A percentile compares a stretch with the other conserved stretches of the same genome.
phyloP scores from a whole-genome alignment of 2,329 filamentous ascomycete genomes.

The Fusarium bactridioides region DNA sequence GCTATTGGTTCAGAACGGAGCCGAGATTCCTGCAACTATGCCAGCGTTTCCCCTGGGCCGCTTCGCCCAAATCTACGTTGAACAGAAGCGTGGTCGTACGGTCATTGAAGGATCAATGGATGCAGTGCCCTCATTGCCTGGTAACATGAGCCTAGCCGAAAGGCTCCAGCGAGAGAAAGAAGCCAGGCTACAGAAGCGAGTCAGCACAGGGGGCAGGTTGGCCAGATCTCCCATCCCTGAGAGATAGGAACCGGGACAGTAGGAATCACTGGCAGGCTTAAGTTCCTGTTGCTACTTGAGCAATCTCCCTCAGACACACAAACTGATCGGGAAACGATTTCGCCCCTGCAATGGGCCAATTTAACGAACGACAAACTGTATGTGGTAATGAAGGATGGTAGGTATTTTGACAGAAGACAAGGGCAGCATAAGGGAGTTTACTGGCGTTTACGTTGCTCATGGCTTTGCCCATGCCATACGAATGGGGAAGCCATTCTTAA shows the following conservation, averaged over 20 bases:
- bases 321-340: constrained; percentile 29
- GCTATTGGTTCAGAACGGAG: constrained; percentile 90
- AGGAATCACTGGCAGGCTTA: constrained; percentile 50
- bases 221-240: constrained; percentile 71
- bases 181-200: constrained; percentile 76
- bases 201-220: constrained; percentile 78
- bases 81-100: constrained; percentile 70
- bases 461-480: constrained; percentile 14
- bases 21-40: constrained; percentile 78
- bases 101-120: constrained; percentile 59
- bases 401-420: constrained; percentile 35
- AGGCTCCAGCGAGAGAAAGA: constrained; percentile 70
- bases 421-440: constrained; percentile 38
- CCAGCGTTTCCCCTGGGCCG: constrained; percentile 85
- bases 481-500: constrained; percentile 7
- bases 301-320: constrained; percentile 41
- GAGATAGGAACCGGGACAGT: constrained; percentile 59
- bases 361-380: constrained; percentile 24
- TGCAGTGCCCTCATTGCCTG: constrained; percentile 68
- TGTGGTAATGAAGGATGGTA: constrained; percentile 33
- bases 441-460: constrained; percentile 30
- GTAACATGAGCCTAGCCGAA: constrained; percentile 53
- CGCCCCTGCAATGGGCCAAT: constrained; percentile 1
- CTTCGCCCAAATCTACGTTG: constrained; percentile 83
- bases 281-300: constrained; percentile 49